Conservation (phyloP, 139 green algal species). For the Coelastrella sp. region DNA sequence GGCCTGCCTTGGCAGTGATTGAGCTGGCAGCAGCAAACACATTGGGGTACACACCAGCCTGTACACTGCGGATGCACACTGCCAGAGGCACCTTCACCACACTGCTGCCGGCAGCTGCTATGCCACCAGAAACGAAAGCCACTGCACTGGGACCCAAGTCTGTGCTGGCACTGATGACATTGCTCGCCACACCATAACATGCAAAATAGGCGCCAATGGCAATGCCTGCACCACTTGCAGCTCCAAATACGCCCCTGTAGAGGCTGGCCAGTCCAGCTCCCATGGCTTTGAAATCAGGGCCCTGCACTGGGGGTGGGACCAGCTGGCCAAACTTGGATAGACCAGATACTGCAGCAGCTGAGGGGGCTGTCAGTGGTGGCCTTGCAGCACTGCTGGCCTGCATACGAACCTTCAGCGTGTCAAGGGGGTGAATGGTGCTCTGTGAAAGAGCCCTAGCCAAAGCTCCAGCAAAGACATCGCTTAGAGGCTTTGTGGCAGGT, state of each 20-base stretch:
- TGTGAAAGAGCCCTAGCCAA: conserved; percentile 87
- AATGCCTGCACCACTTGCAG: conserved; percentile 92
- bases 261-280: conserved; percentile 63
- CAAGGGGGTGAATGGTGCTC: conserved; percentile 92
- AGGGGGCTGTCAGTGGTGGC: neutral
- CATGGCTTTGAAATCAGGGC: conserved; percentile 39
- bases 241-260: conserved; percentile 89
- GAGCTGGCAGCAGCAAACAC: conserved; percentile 65
- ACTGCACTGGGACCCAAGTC: conserved; percentile 61
- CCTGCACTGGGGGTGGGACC: conserved; percentile 58
- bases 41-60: conserved; percentile 87
- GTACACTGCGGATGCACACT: conserved; percentile 88
- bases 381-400: conserved; percentile 53
- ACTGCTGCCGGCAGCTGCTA: conserved; percentile 81
- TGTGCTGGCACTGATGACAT: conserved; percentile 67
- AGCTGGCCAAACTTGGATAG: conserved; percentile 77
- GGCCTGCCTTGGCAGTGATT: conserved; percentile 73
- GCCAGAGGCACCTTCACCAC: conserved; percentile 88
- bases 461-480: conserved; percentile 87
- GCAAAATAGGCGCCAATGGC: conserved; percentile 96
- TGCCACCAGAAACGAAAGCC: conserved; percentile 82
- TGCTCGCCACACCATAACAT: conserved; percentile 85
- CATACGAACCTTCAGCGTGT: conserved; percentile 93
- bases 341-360: conserved; percentile 19
- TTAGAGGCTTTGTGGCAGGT: conserved; percentile 68